These are phyloP conservation scores for Crithidia expoeki DNA, from an alignment of 208 protist species.

Conservation along the genomic window DNA sequence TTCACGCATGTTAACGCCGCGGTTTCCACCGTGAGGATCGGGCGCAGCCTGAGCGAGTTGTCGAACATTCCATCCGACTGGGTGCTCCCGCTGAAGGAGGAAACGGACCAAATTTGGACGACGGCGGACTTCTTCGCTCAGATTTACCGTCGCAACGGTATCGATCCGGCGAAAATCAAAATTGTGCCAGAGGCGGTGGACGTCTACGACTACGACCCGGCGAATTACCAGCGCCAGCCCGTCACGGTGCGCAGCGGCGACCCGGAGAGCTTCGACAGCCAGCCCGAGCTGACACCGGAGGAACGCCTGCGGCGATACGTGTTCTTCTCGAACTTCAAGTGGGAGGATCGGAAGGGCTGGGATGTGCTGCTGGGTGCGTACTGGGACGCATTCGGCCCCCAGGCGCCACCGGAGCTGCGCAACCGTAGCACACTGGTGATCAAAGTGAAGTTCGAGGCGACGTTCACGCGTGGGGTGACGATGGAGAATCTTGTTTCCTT, in stretches of 20 bases:
- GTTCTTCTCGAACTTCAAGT: slow-evolving; percentile 76
- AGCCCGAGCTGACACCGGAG: slow-evolving; percentile 26
- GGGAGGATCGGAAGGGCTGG: slow-evolving; percentile 69
- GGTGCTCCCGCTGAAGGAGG: slow-evolving; percentile 12
- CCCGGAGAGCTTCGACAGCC: slow-evolving; percentile 20
- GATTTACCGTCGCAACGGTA: slow-evolving; percentile 39
- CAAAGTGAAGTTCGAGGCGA: not conserved
- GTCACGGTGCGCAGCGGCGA: not conserved
- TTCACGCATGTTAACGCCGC: too few relatives aligned
- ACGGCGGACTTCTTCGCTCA: slow-evolving; percentile 52
- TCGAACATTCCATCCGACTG: slow-evolving; percentile 33
- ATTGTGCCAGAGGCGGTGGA: slow-evolving; percentile 67
- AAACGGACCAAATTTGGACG: slow-evolving; percentile 55
- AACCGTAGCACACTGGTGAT: slow-evolving; percentile 23
- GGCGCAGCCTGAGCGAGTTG: slow-evolving; percentile 56
- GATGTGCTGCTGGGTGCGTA: slow-evolving; percentile 64
- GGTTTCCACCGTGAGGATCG: slow-evolving; percentile 19
- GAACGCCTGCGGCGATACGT: slow-evolving; percentile 33
- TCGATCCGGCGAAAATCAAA: slow-evolving; percentile 33
- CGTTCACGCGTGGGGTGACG: slow-evolving; percentile 6
- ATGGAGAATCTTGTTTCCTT: slow-evolving; percentile 12
- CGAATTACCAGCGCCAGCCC: slow-evolving; percentile 12
- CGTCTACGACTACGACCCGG: slow-evolving; percentile 49
- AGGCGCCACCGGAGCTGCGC: slow-evolving; percentile 27
- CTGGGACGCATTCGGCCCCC: slow-evolving; percentile 47